Conservation (phyloP, 768 basidiomycete species). For the Termitomyces sp. region DNA sequence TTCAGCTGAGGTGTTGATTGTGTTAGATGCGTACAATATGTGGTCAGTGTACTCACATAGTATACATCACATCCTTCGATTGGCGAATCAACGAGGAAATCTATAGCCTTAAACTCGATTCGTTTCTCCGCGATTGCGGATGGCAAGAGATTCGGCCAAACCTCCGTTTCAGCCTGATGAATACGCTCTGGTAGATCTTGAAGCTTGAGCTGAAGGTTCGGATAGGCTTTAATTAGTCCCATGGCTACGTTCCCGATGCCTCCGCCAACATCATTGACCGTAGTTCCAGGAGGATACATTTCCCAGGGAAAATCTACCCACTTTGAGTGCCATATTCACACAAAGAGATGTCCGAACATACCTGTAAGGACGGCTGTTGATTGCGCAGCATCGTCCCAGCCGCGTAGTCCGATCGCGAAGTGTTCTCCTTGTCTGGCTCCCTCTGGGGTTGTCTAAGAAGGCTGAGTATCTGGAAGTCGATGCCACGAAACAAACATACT, state of each 20-base stretch:
- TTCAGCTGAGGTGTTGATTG: slow-evolving; percentile 22
- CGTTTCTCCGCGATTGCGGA: slow-evolving; percentile 30
- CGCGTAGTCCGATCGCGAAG: slow-evolving; percentile 28
- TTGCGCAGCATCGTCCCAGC: slow-evolving; percentile 23
- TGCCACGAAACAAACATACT: neutral
- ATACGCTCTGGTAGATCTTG: slow-evolving; percentile 33
- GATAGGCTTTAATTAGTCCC: slow-evolving; percentile 26
- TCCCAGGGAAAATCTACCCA: slow-evolving; percentile 33
- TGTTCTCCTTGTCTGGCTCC: slow-evolving; percentile 17
- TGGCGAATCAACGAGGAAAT: slow-evolving; percentile 36
- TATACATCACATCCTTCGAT: slow-evolving; percentile 34
- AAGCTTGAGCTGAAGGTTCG: slow-evolving; percentile 31
- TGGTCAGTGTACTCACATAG: slow-evolving; percentile 25
- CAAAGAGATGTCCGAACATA: neutral
- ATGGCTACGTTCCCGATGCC: slow-evolving; percentile 33
- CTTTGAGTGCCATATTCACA: neutral
- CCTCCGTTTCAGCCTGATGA: slow-evolving; percentile 24
- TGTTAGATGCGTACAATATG: neutral
- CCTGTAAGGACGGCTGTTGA: slow-evolving; percentile 18
- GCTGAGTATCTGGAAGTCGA: neutral
- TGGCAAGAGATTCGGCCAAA: slow-evolving; percentile 31
- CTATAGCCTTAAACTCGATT: slow-evolving; percentile 33
- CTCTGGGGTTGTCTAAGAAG: neutral
- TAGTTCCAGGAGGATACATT: slow-evolving; percentile 19
- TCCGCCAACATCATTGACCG: slow-evolving; percentile 38